phyloP scores from a whole-genome alignment of 306 rosid species.

The Elaeagnus macrophylla region DNA sequence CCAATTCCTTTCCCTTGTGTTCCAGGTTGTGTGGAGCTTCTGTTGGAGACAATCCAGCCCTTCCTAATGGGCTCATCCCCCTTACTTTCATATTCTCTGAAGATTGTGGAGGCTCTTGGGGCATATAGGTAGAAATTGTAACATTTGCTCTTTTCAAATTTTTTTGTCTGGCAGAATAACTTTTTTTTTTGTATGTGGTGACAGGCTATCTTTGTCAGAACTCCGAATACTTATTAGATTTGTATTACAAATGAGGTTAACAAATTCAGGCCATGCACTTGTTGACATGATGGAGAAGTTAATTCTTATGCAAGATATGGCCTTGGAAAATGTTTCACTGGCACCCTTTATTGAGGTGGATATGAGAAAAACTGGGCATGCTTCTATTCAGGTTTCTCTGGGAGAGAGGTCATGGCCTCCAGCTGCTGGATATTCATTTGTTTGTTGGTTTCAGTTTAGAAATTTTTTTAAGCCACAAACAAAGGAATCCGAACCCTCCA shows the following conservation, averaged over 20 bases:
- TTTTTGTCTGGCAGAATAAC: slow-evolving; percentile 11
- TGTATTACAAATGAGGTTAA: slow-evolving; percentile 71
- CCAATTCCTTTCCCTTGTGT: slow-evolving; percentile 5
- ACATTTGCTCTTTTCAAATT: slow-evolving; percentile 13
- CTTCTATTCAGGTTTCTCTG: slow-evolving; percentile 92
- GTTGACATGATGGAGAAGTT: slow-evolving; percentile 89
- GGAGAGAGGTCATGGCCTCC: slow-evolving; percentile 99
- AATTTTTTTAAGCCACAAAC: slow-evolving; percentile 63
- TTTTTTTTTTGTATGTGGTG: slow-evolving; percentile 12
- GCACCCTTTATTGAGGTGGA: slow-evolving; percentile 97
- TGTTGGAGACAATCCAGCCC: slow-evolving; percentile 84
- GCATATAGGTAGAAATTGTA: slow-evolving; percentile 67
- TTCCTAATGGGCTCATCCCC: slow-evolving; percentile 83
- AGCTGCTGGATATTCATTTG: slow-evolving; percentile 98
- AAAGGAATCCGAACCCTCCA: slow-evolving; percentile 66
- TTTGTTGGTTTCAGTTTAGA: slow-evolving; percentile 92
- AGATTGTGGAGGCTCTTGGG: slow-evolving; percentile 90
- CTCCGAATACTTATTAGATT: slow-evolving; percentile 67
- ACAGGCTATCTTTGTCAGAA: slow-evolving; percentile 79
- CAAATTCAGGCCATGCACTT: slow-evolving; percentile 68
- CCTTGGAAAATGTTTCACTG: slow-evolving; percentile 65
- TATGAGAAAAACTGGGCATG: slow-evolving; percentile 91
- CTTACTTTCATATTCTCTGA: slow-evolving; percentile 68
- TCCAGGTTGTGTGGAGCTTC: slow-evolving; percentile 89
- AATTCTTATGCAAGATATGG: slow-evolving; percentile 68